A percentile compares a stretch with the other conserved stretches of the same genome.
phyloP scores from a whole-genome alignment of 75 land plant species.

The Larix kaempferi region DNA sequence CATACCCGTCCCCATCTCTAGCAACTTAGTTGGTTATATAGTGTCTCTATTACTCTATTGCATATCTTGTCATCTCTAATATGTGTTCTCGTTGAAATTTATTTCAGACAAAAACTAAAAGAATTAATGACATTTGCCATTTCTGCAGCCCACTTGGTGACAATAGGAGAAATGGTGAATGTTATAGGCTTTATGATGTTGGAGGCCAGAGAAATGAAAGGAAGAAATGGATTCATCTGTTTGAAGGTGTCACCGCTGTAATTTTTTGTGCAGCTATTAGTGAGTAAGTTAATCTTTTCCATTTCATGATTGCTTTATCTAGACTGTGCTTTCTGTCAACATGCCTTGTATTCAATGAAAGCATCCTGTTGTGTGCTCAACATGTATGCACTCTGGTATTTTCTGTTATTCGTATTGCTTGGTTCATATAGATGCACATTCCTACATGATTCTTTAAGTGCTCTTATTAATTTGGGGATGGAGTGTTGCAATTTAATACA shows the following conservation, averaged over 20 bases:
- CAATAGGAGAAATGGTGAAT: slow-evolving; percentile 59
- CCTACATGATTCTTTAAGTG: too few relatives aligned
- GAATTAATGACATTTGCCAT: neutral
- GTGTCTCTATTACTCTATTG: neutral
- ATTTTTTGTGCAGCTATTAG: slow-evolving; percentile 96
- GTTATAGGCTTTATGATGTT: slow-evolving; percentile 90
- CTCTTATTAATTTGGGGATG: too few relatives aligned
- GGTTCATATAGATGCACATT: too few relatives aligned
- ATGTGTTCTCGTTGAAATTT: neutral
- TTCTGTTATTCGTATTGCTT: too few relatives aligned
- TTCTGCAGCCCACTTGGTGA: slow-evolving; percentile 71
- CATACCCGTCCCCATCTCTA: too few relatives aligned
- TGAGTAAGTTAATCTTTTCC: slow-evolving; percentile 57
- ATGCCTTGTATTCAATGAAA: too few relatives aligned
- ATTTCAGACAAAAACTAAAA: neutral
- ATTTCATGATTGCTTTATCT: neutral
- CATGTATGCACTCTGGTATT: too few relatives aligned
- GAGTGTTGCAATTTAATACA: too few relatives aligned
- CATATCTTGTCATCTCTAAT: neutral
- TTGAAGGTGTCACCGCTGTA: slow-evolving; percentile 93
- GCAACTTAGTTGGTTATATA: too few relatives aligned
- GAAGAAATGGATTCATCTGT: slow-evolving; percentile 96
- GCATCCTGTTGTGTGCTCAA: too few relatives aligned
- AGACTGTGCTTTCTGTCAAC: neutral
- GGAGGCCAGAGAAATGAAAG: slow-evolving; percentile 96